Conservation (phyloP, 2,329 filamentous ascomycete species). For the Aureobasidium uvarum region DNA sequence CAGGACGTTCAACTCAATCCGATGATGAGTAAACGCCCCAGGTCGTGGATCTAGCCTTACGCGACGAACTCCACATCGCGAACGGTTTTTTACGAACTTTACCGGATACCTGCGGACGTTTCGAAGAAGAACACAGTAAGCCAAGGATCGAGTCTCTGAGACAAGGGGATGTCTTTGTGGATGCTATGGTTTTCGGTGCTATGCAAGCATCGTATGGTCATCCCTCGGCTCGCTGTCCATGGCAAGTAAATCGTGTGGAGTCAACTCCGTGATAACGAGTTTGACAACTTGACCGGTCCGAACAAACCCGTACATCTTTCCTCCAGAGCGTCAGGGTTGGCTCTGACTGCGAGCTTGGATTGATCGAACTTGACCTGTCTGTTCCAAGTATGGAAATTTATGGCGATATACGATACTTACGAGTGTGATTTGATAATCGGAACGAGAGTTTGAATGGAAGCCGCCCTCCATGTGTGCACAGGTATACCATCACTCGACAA, state of each 20-base stretch:
- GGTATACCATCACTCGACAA: background rate
- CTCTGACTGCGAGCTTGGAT: too few species aligned
- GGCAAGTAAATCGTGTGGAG: background rate
- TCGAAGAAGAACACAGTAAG: background rate
- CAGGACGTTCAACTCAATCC: background rate
- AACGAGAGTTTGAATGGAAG: background rate
- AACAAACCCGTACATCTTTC: too few species aligned
- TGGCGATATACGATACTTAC: background rate
- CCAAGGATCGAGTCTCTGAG: background rate
- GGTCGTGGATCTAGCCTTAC: background rate
- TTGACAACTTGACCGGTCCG: background rate
- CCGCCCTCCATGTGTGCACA: background rate
- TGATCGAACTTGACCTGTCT: too few species aligned
- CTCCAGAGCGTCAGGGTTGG: too few species aligned
- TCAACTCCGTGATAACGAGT: background rate
- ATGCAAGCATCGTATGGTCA: slow-evolving; percentile 10
- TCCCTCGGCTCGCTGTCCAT: background rate
- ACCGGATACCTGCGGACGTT: slow-evolving; percentile 7
- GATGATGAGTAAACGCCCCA: background rate
- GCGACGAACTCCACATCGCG: slow-evolving; percentile 4
- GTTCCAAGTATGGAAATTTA: background rate
- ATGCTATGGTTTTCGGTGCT: background rate
- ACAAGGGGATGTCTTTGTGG: background rate
- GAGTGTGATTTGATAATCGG: background rate
- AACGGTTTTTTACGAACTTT: slow-evolving; percentile 5